Percentiles rank a stretch among this genome's conserved stretches.
phyloP scores from a whole-genome alignment of 2,329 filamentous ascomycete species.

The Colletotrichum cuscutae region DNA sequence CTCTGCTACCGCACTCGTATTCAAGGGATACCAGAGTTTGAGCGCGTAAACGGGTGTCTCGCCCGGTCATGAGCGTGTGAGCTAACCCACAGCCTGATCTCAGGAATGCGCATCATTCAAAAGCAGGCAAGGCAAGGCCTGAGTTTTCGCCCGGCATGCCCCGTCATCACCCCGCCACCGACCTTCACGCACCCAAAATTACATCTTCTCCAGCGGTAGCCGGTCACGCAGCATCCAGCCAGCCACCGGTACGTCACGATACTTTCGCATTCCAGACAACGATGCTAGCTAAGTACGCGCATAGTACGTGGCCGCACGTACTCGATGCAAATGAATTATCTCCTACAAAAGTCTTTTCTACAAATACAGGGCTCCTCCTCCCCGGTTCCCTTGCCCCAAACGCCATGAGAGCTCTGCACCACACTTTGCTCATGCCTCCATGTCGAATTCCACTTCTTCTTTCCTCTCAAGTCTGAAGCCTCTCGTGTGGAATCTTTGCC shows the following conservation, averaged over 20 bases:
- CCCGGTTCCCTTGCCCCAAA: background rate
- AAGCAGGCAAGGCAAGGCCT: background rate
- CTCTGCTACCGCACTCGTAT: too few relatives aligned
- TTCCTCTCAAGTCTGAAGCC: background rate
- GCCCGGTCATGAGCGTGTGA: background rate
- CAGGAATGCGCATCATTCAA: background rate
- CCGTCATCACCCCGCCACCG: too few relatives aligned
- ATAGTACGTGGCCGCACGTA: background rate
- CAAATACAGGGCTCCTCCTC: slow-evolving; percentile 23
- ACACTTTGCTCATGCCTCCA: background rate
- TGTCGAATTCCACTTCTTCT: background rate
- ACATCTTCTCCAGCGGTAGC: background rate
- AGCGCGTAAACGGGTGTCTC: background rate
- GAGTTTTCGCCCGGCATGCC: too few relatives aligned
- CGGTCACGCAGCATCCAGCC: background rate
- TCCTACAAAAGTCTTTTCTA: slow-evolving; percentile 25
- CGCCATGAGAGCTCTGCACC: background rate
- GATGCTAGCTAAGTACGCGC: background rate
- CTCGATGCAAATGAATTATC: slow-evolving; percentile 26
- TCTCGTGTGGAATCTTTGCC: background rate
- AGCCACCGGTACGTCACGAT: background rate
- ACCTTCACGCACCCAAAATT: background rate
- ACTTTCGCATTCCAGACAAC: slow-evolving; percentile 14
- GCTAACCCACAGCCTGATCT: background rate
- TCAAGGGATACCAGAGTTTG: too few relatives aligned